Conservation (phyloP, 108 stramenopile genomes). For the Fragilariopsis cylindrus region DNA sequence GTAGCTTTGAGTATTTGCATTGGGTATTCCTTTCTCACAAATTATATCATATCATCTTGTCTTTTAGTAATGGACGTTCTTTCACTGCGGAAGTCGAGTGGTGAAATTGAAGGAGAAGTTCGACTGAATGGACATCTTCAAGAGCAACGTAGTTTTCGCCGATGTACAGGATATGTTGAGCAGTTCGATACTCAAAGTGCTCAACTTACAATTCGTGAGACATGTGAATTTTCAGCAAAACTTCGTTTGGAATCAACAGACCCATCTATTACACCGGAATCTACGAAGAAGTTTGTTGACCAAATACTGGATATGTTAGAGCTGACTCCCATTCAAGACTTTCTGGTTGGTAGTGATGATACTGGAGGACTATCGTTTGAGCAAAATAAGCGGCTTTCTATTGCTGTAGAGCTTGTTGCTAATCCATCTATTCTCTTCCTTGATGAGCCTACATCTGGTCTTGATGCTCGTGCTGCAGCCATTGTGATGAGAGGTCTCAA, state of each 20-base stretch:
- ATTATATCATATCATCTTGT: not conserved
- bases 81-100: conserved; percentile 82
- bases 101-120: conserved; percentile 77
- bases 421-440: conserved; percentile 60
- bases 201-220: conserved; percentile 79
- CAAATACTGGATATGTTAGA: conserved; percentile 77
- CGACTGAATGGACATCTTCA: conserved; percentile 81
- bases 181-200: conserved; percentile 87
- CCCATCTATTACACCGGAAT: conserved; percentile 38
- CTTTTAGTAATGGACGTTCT: conserved; percentile 63
- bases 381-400: conserved; percentile 75
- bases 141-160: conserved; percentile 56
- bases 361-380: conserved; percentile 68
- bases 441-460: conserved; percentile 82
- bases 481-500: conserved; percentile 59
- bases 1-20: not conserved
- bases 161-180: conserved; percentile 85
- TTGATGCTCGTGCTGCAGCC: conserved; percentile 64
- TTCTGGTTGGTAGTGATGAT: conserved; percentile 72
- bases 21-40: not conserved
- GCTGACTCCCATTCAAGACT: conserved; percentile 58
- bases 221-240: conserved; percentile 80
- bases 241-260: conserved; percentile 71
- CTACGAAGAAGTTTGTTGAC: conserved; percentile 59
- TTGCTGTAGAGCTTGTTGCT: conserved; percentile 73